These are phyloP conservation scores for Aspergillus cavernicola DNA, from an alignment of 495 filamentous ascomycete species.

Conservation along the genomic window DNA sequence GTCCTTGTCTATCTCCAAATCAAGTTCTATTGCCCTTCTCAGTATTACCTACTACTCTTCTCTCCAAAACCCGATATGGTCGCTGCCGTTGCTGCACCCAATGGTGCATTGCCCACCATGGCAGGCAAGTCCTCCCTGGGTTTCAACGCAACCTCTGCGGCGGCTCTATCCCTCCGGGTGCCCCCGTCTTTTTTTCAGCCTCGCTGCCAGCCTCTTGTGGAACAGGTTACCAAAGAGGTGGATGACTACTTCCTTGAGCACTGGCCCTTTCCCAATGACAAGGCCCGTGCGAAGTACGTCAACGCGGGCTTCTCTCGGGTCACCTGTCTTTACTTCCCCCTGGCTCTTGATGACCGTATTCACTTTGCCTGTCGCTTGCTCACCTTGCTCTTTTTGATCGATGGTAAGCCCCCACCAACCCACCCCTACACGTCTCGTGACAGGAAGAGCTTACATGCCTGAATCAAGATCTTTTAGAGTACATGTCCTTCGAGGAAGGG, in stretches of 20 bases:
- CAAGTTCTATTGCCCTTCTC: too few species aligned
- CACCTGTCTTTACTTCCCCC: constrained; percentile 35
- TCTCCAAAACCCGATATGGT: too few species aligned
- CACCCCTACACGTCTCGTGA: background rate
- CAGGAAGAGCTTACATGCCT: background rate
- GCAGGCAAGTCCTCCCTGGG: background rate
- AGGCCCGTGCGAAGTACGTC: constrained; percentile 27
- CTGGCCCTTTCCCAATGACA: constrained; percentile 28
- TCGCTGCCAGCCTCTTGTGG: background rate
- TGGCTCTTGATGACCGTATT: constrained; percentile 32
- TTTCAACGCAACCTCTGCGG: background rate
- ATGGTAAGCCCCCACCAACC: too few species aligned
- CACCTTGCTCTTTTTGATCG: constrained; percentile 31
- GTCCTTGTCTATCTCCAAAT: too few species aligned
- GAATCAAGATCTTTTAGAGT: constrained; percentile 31
- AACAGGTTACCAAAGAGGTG: constrained; percentile 12
- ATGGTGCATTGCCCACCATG: background rate
- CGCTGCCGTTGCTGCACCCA: background rate
- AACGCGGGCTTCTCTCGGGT: constrained; percentile 31
- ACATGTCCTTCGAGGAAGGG: constrained; percentile 40
- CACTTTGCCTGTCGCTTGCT: constrained; percentile 28
- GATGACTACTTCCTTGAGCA: constrained; percentile 35
- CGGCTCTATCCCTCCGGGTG: background rate
- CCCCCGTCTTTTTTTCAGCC: background rate
- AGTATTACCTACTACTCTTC: too few species aligned